Evolutionary conservation across 495 filamentous ascomycete genomes (phyloP), one percentile per base, ranked within the genome.

Genomic region (Achaetomiella virescens): DNA sequence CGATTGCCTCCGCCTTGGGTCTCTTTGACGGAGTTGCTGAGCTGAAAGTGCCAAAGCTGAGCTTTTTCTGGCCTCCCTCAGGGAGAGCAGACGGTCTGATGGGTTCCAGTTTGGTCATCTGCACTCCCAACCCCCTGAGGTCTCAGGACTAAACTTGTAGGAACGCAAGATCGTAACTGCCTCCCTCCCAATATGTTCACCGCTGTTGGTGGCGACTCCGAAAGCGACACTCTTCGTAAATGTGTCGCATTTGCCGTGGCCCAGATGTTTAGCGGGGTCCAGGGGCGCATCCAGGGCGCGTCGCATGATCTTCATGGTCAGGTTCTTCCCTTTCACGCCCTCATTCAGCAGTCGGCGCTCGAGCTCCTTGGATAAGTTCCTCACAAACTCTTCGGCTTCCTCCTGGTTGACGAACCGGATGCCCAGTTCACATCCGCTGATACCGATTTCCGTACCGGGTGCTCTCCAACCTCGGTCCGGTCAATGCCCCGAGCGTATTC

Each of bases 391-490:
- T 41, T 97, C 93, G 0, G 88, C 90, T 68, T 98, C 92, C 7
- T 81, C 81, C 56, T 96, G 89, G 44, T 80, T 93, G 52, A 89
- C 83, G 62, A 98, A 98, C 27, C 93, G 84, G 49, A 98, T 93
- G 2, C 93, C 95, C 95, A 98, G 62, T 96, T 98, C 55, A 98
- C 89, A 57, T 97, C 91, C 0, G 91, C 92, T 1, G 91, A 96
- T 12, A 97, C 88, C 0, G 91, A 96, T 65, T 97, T 96, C 33
- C 93, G 81, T 14, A 78, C 72, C 8, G 74, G 74, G 65, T 91
- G 86, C 43, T 90, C 87, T 31, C 93, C 93, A 25, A 97, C 89
- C 69, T 95, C 91, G 0, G 83, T 76, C 41, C 79, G 76, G 69
- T 98, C 95, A 50, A 97, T 89, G 1, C 93, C 93, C 14, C 91